Evolutionary conservation across 139 green algal species (phyloP).

Genomic region (Picochlorum sp.): DNA sequence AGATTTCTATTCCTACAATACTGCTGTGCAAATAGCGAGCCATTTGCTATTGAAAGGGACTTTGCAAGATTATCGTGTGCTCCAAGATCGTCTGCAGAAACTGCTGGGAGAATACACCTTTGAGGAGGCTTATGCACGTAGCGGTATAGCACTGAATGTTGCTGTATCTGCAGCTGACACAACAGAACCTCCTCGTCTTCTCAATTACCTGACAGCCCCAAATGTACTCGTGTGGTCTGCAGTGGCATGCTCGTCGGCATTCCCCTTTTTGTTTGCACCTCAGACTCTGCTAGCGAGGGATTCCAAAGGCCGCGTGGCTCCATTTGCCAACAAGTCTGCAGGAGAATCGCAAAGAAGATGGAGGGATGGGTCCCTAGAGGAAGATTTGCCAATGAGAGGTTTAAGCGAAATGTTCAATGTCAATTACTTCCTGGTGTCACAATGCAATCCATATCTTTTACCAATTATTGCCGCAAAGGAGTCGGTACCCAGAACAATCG

Average conservation of each 20-base stretch:
- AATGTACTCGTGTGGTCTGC: slow-evolving; percentile 79
- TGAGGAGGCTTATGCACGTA: slow-evolving; percentile 69
- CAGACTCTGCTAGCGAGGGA: slow-evolving; percentile 59
- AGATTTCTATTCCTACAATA: slow-evolving; percentile 84
- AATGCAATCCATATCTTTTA: slow-evolving; percentile 24
- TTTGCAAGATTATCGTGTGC: slow-evolving; percentile 39
- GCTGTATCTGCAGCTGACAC: slow-evolving; percentile 74
- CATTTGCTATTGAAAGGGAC: slow-evolving; percentile 61
- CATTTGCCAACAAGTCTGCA: slow-evolving; percentile 13
- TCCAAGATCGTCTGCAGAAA: slow-evolving; percentile 44
- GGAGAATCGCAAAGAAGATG: slow-evolving; percentile 42
- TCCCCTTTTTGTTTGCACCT: slow-evolving; percentile 75
- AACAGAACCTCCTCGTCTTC: slow-evolving; percentile 83
- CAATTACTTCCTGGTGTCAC: slow-evolving; percentile 77
- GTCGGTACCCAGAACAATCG: slow-evolving; percentile 2
- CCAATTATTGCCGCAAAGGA: slow-evolving; percentile 12
- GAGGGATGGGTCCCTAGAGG: slow-evolving; percentile 65
- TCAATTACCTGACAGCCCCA: slow-evolving; percentile 89
- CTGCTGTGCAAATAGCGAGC: slow-evolving; percentile 46
- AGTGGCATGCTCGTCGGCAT: slow-evolving; percentile 77
- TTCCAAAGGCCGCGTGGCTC: slow-evolving; percentile 12
- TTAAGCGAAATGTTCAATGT: slow-evolving; percentile 84
- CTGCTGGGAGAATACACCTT: slow-evolving; percentile 81
- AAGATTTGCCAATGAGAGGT: slow-evolving; percentile 70
- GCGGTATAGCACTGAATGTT: slow-evolving; percentile 86